Evolutionary conservation across 164 flowering plant genomes (phyloP).

Genomic region (Chimonanthus praecox): DNA sequence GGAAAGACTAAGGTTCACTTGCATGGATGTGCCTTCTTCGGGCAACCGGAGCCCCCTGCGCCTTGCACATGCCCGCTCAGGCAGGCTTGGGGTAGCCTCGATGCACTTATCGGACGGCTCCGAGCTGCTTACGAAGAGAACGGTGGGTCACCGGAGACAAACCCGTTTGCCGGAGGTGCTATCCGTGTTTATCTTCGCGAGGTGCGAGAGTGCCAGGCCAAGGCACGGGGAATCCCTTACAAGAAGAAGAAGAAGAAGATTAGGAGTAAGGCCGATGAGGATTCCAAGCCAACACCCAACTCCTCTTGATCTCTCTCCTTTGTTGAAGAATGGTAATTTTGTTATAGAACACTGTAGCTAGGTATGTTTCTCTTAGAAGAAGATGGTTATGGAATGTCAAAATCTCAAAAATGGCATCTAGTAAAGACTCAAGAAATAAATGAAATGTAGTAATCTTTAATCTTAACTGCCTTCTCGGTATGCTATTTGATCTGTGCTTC

Average conservation of each 20-base stretch:
- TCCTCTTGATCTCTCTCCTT: slow-evolving; percentile 10
- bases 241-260: slow-evolving; percentile 36
- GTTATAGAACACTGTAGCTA: not conserved
- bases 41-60: slow-evolving; percentile 56
- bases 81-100: slow-evolving; percentile 68
- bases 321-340: slow-evolving; percentile 7
- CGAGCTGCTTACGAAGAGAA: slow-evolving; percentile 59
- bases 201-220: slow-evolving; percentile 50
- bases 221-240: slow-evolving; percentile 54
- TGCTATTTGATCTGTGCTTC: not conserved
- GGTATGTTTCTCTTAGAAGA: not conserved
- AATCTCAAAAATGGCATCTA: not conserved
- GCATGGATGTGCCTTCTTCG: slow-evolving; percentile 48
- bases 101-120: slow-evolving; percentile 58
- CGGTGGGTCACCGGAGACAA: slow-evolving; percentile 44
- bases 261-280: slow-evolving; percentile 8
- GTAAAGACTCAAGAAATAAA: not conserved
- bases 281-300: slow-evolving; percentile 6
- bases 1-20: slow-evolving; percentile 60
- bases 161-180: slow-evolving; percentile 54
- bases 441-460: not conserved
- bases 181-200: slow-evolving; percentile 46
- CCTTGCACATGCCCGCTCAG: slow-evolving; percentile 54
- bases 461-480: slow-evolving; percentile 1
- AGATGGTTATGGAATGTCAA: slow-evolving; percentile 4